A percentile compares a stretch with the other conserved stretches of the same genome.
phyloP scores from a whole-genome alignment of 2,329 filamentous ascomycete genomes.

The Clonostachys rhizophaga region DNA sequence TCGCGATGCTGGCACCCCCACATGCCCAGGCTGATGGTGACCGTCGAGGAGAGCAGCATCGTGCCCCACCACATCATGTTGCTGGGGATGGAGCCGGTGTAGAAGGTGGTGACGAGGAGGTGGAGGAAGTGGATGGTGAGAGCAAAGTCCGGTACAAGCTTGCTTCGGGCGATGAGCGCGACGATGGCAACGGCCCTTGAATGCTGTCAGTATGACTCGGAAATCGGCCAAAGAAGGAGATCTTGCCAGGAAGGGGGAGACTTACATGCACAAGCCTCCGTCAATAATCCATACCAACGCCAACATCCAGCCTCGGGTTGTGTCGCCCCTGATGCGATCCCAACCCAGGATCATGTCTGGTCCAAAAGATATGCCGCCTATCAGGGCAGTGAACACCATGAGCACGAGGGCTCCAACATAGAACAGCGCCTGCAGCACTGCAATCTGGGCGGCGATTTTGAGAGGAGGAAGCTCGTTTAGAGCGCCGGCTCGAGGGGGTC shows the following conservation, averaged over 20 bases:
- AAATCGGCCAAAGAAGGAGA: neutral
- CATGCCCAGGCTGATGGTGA: constrained; percentile 61
- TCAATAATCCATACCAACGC: constrained; percentile 54
- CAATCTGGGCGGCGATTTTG: constrained; percentile 55
- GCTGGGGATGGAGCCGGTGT: constrained; percentile 70
- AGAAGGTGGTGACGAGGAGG: constrained; percentile 71
- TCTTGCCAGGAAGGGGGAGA: constrained; percentile 4
- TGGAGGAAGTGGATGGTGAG: constrained; percentile 84
- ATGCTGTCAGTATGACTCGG: constrained; percentile 3
- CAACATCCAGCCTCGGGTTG: constrained; percentile 55
- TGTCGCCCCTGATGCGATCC: constrained; percentile 55
- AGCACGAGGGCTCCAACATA: constrained; percentile 46
- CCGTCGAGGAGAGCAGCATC: constrained; percentile 39
- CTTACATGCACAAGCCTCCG: constrained; percentile 47
- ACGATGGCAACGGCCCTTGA: constrained; percentile 77
- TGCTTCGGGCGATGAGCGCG: constrained; percentile 79
- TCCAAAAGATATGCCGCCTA: constrained; percentile 50
- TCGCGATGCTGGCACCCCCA: constrained; percentile 93
- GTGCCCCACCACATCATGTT: constrained; percentile 83
- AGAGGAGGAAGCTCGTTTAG: constrained; percentile 57
- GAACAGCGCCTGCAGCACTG: constrained; percentile 50
- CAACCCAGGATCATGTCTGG: constrained; percentile 53
- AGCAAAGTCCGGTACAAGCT: constrained; percentile 92
- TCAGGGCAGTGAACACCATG: constrained; percentile 53
- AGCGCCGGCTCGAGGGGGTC: constrained; percentile 55